Evolutionary conservation across 441 rosid species (phyloP).

Genomic region (Corymbia calophylla): DNA sequence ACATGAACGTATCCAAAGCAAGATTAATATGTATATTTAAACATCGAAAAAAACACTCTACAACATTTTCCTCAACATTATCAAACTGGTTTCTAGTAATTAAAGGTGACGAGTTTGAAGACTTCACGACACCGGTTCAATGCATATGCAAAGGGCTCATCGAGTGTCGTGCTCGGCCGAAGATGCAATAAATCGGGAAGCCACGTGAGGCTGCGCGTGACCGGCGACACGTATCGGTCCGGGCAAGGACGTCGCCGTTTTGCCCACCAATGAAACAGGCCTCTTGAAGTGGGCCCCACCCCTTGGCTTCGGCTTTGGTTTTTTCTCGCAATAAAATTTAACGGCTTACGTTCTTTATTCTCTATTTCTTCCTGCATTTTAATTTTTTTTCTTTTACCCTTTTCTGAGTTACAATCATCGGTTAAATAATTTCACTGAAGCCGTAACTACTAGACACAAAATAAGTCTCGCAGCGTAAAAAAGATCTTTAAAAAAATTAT

Average conservation of each 20-base stretch:
- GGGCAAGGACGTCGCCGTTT: neutral
- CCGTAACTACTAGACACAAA: neutral
- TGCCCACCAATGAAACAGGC: neutral
- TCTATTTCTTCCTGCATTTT: neutral
- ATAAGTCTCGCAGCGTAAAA: neutral
- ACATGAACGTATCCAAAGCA: fast-evolving
- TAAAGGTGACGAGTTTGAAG: neutral
- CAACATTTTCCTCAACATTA: neutral
- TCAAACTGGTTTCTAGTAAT: neutral
- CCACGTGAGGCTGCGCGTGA: neutral
- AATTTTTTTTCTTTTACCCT: fast-evolving
- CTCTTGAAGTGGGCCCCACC: no score
- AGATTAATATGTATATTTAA: neutral
- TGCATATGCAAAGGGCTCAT: neutral
- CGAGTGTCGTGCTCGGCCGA: neutral
- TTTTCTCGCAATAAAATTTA: neutral
- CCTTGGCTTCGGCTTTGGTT: no score
- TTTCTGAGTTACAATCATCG: neutral
- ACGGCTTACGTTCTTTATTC: neutral
- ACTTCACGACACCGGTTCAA: neutral
- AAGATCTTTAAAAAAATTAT: neutral
- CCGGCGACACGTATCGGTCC: neutral
- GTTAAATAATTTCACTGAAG: neutral
- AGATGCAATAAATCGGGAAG: neutral
- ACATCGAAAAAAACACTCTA: neutral